Evolutionary conservation across 257 asterid genomes (phyloP).

Genomic region (Jasminum sambac): DNA sequence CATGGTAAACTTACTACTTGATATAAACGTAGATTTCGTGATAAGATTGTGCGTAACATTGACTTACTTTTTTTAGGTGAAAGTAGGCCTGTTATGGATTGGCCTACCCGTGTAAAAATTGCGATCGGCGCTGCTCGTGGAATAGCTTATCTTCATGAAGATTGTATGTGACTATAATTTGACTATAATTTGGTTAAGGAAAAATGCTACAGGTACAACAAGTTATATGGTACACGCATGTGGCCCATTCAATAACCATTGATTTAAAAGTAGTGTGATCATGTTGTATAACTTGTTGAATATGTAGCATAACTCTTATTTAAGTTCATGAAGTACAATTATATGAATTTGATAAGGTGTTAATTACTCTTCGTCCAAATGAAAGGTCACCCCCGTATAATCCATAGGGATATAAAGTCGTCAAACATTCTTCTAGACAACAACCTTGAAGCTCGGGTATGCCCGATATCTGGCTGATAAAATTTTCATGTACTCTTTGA

Average conservation of each 20-base stretch:
- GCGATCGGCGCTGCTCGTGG: slow-evolving; percentile 73
- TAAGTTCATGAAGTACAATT: not conserved
- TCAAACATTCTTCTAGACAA: slow-evolving; percentile 73
- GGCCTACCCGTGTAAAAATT: slow-evolving; percentile 50
- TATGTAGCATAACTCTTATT: too few relatives aligned
- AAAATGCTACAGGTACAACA: too few relatives aligned
- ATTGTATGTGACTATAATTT: slow-evolving; percentile 48
- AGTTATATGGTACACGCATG: too few relatives aligned
- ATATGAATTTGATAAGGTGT: slow-evolving; percentile 7
- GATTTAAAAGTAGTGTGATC: too few relatives aligned
- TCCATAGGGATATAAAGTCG: slow-evolving; percentile 86
- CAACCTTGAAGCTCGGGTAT: slow-evolving; percentile 82
- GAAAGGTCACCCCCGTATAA: slow-evolving; percentile 78
- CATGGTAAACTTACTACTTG: slow-evolving; percentile 37
- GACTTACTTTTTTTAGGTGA: slow-evolving; percentile 31
- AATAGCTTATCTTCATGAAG: slow-evolving; percentile 86
- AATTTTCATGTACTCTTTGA: not conserved
- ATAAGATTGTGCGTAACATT: not conserved
- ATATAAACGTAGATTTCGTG: not conserved
- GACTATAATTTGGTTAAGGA: not conserved
- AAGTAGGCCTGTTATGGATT: slow-evolving; percentile 40
- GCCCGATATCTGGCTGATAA: slow-evolving; percentile 9
- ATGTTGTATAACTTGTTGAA: too few relatives aligned
- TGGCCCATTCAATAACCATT: too few relatives aligned
- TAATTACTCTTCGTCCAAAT: slow-evolving; percentile 16